These are phyloP conservation scores for Chrysanthemum lavandulifolium DNA, from an alignment of 129 eudicot species.

Conservation along the genomic window DNA sequence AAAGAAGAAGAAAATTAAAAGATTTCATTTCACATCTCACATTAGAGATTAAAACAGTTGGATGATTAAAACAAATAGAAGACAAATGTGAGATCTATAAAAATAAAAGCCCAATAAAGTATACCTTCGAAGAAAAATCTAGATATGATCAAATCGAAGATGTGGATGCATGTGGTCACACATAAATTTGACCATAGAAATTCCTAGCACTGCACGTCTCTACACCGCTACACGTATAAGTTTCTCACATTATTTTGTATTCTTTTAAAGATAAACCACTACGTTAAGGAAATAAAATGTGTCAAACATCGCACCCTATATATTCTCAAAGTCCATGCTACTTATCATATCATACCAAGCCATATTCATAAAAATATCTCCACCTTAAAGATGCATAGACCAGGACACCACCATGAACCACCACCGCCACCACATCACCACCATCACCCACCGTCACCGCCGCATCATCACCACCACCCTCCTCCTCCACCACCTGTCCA, in stretches of 20 bases:
- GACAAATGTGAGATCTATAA: too few species aligned
- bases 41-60: too few species aligned
- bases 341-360: not conserved
- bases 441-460: conserved; percentile 17
- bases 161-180: not conserved
- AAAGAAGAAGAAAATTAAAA: too few species aligned
- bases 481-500: conserved; percentile 8
- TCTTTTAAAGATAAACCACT: conserved; percentile 12
- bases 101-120: too few species aligned
- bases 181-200: not conserved
- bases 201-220: not conserved
- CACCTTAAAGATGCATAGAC: conserved; percentile 25
- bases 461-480: conserved; percentile 11
- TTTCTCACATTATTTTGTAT: not conserved
- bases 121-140: too few species aligned
- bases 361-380: not conserved
- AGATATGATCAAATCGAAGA: not conserved
- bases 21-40: too few species aligned
- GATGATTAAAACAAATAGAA: too few species aligned
- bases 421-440: conserved; percentile 22
- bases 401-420: conserved; percentile 15
- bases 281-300: conserved; percentile 8
- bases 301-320: conserved; percentile 1
- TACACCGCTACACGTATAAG: not conserved
- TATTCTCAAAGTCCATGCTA: not conserved